These are phyloP conservation scores for Alternaria brassicicola DNA, from an alignment of 2,329 filamentous ascomycete genomes.

Conservation along the genomic window DNA sequence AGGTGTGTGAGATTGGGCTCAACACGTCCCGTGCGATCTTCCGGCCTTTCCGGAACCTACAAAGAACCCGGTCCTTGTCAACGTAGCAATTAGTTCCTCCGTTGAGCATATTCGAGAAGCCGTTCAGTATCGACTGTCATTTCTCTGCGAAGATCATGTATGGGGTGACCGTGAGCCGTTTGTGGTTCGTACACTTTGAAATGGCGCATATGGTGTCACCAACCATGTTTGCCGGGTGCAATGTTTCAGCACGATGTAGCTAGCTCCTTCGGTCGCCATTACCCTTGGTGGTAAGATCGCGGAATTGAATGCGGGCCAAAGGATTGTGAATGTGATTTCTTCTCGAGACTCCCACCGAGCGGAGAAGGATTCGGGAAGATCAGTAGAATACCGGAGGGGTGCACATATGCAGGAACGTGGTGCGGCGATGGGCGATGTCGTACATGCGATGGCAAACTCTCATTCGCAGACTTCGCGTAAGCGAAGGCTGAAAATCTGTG, in stretches of 20 bases:
- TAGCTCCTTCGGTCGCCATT: not conserved
- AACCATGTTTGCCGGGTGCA: slow-evolving; percentile 3
- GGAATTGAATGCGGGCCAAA: not conserved
- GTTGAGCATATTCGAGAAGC: not conserved
- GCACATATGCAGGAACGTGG: slow-evolving; percentile 13
- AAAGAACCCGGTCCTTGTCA: not conserved
- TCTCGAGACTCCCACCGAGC: not conserved
- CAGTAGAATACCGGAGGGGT: slow-evolving; percentile 4
- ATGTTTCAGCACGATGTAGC: slow-evolving; percentile 7
- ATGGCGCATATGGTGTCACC: slow-evolving; percentile 8
- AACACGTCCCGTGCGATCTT: slow-evolving; percentile 3
- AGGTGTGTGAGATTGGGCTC: slow-evolving; percentile 8
- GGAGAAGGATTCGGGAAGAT: not conserved
- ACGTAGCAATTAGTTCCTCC: not conserved
- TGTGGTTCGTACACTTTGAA: not conserved
- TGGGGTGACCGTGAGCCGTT: not conserved
- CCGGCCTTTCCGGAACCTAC: slow-evolving; percentile 7
- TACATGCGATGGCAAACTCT: not conserved
- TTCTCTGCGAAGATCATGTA: not conserved
- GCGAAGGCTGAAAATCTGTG: slow-evolving; percentile 1
- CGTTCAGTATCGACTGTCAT: not conserved
- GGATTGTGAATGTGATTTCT: not conserved
- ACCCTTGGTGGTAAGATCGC: not conserved
- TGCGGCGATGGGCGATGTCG: slow-evolving; percentile 1
- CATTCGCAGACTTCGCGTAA: slow-evolving; percentile 5